Conservation (phyloP, 129 eudicot genomes). For the Helichrysum umbraculigerum region DNA sequence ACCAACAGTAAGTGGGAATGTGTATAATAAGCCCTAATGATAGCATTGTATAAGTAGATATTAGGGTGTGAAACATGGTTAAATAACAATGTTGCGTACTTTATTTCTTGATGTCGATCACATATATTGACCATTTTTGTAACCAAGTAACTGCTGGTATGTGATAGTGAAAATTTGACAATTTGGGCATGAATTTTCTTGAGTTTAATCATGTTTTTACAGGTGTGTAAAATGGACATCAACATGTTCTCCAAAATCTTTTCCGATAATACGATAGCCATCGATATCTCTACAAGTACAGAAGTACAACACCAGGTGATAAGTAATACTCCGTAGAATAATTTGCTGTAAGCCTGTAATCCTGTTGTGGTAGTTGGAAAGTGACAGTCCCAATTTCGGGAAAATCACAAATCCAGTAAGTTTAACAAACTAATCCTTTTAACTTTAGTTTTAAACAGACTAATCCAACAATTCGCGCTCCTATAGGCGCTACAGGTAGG, state of each 20-base stretch:
- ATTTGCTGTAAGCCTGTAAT: too few species aligned
- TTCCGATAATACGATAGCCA: background rate
- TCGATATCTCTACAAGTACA: too few species aligned
- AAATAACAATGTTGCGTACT: background rate
- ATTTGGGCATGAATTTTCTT: background rate
- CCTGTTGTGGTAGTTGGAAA: too few species aligned
- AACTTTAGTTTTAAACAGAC: too few species aligned
- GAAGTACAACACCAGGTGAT: too few species aligned
- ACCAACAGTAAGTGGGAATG: background rate
- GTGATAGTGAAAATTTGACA: background rate
- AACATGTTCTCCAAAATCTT: background rate
- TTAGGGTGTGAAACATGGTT: background rate
- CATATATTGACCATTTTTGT: background rate
- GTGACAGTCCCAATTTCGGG: too few species aligned
- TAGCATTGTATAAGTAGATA: background rate
- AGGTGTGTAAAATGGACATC: background rate
- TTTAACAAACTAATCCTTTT: too few species aligned
- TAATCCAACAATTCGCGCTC: too few species aligned
- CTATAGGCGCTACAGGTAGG: too few species aligned
- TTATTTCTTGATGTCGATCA: background rate
- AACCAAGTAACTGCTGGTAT: background rate
- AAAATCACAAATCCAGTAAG: too few species aligned
- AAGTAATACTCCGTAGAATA: too few species aligned
- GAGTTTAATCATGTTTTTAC: background rate
- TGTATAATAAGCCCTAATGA: background rate